phyloP scores from a whole-genome alignment of 2,329 filamentous ascomycete genomes.

The Botryosphaeria dothidea region DNA sequence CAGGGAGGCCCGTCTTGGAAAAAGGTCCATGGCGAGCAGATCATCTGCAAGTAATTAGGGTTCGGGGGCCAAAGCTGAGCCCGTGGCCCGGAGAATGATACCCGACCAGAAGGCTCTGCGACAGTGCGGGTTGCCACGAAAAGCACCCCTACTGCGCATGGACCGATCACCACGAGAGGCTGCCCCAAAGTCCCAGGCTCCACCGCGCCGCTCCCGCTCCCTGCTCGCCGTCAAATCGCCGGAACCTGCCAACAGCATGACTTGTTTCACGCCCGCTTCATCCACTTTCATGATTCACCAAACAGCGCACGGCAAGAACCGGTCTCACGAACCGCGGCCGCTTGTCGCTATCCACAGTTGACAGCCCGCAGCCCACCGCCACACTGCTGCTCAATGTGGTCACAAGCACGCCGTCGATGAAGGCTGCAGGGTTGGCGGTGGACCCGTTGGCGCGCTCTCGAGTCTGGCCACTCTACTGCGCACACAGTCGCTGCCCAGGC shows the following conservation, averaged over 20 bases:
- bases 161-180: conserved; percentile 17
- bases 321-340: conserved; percentile 15
- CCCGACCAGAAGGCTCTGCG: conserved; percentile 16
- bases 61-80: conserved; percentile 14
- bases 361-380: conserved; percentile 1
- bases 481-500: neutral
- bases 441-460: neutral
- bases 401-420: neutral
- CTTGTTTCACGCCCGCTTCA: conserved; percentile 18
- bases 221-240: conserved; percentile 8
- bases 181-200: conserved; percentile 1
- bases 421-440: conserved; percentile 6
- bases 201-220: conserved; percentile 17
- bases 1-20: conserved; percentile 6
- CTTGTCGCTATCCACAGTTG: neutral
- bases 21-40: conserved; percentile 11
- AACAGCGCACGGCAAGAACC: conserved; percentile 15
- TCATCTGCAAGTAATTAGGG: conserved; percentile 20
- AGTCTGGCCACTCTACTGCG: neutral
- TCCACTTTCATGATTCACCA: conserved; percentile 17
- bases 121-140: conserved; percentile 15
- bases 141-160: conserved; percentile 13
- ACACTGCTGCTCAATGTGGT: neutral
- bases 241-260: conserved; percentile 17
- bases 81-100: conserved; percentile 15